Conservation (phyloP, 2,329 filamentous ascomycete genomes). For the Phialocephala sp. region DNA sequence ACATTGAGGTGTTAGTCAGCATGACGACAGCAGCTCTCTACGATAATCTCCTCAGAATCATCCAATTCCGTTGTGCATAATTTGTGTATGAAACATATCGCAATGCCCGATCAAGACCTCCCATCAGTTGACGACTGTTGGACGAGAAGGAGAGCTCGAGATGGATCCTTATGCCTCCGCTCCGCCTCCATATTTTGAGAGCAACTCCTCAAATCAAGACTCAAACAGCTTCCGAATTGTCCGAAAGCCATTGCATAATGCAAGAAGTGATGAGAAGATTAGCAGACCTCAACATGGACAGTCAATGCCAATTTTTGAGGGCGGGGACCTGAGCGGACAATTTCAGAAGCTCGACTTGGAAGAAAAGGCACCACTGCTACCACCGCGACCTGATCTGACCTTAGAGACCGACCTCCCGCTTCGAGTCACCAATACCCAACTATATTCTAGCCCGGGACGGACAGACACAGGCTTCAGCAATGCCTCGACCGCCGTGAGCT, state of each 20-base stretch:
- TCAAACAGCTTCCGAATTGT: background rate
- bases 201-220: background rate
- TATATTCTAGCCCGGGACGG: background rate
- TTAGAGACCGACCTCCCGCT: background rate
- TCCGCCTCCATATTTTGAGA: conserved; percentile 19
- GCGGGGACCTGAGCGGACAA: background rate
- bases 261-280: background rate
- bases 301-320: background rate
- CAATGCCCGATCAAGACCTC: background rate
- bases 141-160: background rate
- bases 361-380: background rate
- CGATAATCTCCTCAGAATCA: background rate
- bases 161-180: conserved; percentile 11
- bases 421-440: background rate
- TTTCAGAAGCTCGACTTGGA: background rate
- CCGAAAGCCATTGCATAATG: background rate
- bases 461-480: conserved; percentile 3
- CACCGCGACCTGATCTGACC: background rate
- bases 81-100: background rate
- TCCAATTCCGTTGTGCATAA: background rate
- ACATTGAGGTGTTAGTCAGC: background rate
- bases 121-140: background rate
- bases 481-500: background rate
- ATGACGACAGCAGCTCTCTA: background rate
- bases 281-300: background rate